A percentile compares a stretch with the other conserved stretches of the same genome.
These are phyloP conservation scores for Triticum timopheevii DNA, from an alignment of 176 grass and related monocot species.

Conservation along the genomic window DNA sequence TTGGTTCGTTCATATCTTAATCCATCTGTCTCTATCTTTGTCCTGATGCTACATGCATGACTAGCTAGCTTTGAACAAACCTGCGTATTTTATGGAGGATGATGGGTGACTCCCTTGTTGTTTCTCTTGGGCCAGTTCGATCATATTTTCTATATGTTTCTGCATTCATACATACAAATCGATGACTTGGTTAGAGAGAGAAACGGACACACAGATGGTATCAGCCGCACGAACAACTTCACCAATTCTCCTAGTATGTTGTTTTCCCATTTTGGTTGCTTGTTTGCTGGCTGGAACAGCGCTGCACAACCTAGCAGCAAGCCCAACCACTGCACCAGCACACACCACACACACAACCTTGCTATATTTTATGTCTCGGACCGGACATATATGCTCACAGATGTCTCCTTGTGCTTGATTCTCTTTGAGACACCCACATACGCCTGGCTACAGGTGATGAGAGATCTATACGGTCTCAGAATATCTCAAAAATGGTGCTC, in stretches of 20 bases:
- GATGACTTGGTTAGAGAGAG: neutral
- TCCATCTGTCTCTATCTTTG: slow-evolving; percentile 15
- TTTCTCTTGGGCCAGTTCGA: slow-evolving; percentile 36
- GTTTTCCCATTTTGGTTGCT: slow-evolving; percentile 1
- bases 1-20: neutral
- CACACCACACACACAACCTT: neutral
- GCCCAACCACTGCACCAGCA: neutral
- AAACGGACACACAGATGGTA: neutral
- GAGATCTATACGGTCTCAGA: no score
- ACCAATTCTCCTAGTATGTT: neutral
- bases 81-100: slow-evolving; percentile 49
- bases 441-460: neutral
- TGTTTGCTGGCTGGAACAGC: neutral
- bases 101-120: slow-evolving; percentile 44
- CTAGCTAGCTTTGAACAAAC: slow-evolving; percentile 23
- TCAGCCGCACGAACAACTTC: slow-evolving; percentile 1
- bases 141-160: neutral
- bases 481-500: neutral
- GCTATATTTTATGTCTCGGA: slow-evolving; percentile 19
- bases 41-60: slow-evolving; percentile 5
- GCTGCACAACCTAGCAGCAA: neutral
- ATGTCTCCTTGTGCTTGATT: neutral
- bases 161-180: neutral
- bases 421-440: neutral
- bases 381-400: slow-evolving; percentile 10